Conservation (phyloP, 1,284 basidiomycete genomes). For the Fistulinella cinereoalba region DNA sequence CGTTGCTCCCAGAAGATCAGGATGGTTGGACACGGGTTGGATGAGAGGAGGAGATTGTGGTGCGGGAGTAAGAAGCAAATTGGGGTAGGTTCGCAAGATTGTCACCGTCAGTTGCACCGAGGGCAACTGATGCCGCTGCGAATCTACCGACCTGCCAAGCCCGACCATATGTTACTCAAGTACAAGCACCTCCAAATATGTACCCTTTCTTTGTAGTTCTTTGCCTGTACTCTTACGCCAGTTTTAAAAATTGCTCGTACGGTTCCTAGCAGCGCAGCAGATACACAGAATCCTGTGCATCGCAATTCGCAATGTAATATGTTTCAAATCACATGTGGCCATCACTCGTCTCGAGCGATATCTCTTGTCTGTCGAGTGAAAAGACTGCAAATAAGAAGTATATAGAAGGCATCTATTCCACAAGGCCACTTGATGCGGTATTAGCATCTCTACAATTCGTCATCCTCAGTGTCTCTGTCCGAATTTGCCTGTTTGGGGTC, state of each 20-base stretch:
- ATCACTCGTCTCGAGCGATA: no score
- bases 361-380: no score
- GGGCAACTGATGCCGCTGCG: no score
- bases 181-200: not conserved
- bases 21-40: not conserved
- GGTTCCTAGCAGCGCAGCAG: no score
- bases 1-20: slow-evolving; percentile 8
- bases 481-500: slow-evolving; percentile 18
- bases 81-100: not conserved
- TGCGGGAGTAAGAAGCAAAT: not conserved
- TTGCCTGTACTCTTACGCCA: no score
- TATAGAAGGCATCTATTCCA: no score
- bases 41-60: not conserved
- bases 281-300: no score
- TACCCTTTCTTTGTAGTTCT: no score
- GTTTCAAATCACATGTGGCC: not conserved
- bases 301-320: not conserved
- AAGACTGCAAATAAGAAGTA: no score
- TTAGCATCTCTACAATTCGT: slow-evolving; percentile 25
- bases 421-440: no score
- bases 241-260: not conserved
- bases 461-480: slow-evolving; percentile 24
- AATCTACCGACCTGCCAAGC: not conserved
- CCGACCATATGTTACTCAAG: no score
- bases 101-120: not conserved